Base-by-base conservation (phyloP, 2,329 filamentous ascomycete species). In the Aspergillus vadensis region DNA sequence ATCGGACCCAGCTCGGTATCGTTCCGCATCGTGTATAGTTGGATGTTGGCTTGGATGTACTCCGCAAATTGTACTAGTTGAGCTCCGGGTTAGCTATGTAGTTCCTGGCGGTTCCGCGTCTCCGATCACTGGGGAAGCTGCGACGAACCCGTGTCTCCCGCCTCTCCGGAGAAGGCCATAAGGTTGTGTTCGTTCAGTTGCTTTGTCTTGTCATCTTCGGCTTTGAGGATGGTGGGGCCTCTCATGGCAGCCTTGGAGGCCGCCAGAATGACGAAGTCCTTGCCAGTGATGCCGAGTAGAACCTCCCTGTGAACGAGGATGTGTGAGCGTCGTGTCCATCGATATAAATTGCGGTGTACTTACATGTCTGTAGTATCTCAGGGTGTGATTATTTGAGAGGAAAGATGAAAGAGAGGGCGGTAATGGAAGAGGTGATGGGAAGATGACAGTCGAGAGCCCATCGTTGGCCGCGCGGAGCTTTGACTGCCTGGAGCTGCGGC, bases 21-120 rank as follows among this genome's bases (percentile, higher is more conserved):
- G 78, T 98, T 98, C 75, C 96, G 92, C 93, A 98, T 99, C 69
- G 91, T 92, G 82, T 99, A 99, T 75, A 99, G 90, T 81, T 97
- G 92, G 65, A 95, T 89, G 79, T 99, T 99, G 76, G 94, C 93
- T 86, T 98, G 93, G 78, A 99, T 96, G 82, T 94, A 99, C 82
- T 99, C 95, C 77, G 96, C 91, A 78, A 99, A 99, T 88, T 99
- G 94, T 65, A 98, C 93, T 97, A 60, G 15, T 61, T 25, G 23
- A 30, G 47, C 51, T 32, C 50, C 36, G 55, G 57, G 57, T 63
- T 67, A 63, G 68, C 65, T 55, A 62, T 55, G 19, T 38, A 23
- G 38, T 47, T 21, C 10, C 52, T 49, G 48, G 19, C 38, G 17
- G 27, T 30, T 6, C 17, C 30, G 25, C 49, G 25, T 30, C 36